Evolutionary conservation across 2,329 filamentous ascomycete species (phyloP), one percentile per base, ranked within the genome.

Genomic region (Xylaria polymorpha): DNA sequence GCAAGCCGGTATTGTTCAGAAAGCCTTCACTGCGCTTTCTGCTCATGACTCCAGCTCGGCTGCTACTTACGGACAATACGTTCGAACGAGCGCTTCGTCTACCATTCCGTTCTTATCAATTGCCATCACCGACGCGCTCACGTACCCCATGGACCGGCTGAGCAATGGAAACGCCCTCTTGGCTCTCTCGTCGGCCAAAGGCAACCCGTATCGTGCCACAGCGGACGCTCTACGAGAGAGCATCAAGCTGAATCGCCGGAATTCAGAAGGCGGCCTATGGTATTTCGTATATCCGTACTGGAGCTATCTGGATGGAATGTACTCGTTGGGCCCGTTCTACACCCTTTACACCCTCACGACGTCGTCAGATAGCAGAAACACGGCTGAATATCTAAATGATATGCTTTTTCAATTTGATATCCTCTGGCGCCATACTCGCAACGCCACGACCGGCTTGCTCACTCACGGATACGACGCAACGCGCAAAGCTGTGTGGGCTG

Each of bases 221-320:
- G 75, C 72, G 18, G 53, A 73, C 3, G 74, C 75, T 14, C 71
- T 79, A 25, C 73, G 76, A 15, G 14, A 68, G 5, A 79, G 77
- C 69, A 78, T 79, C 71, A 67, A 74, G 15, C 61, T 77, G 43
- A 78, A 78, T 68, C 77, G 68, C 20, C 77, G 79, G n/a, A 82
- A 79, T 67, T 48, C 73, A 7, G 77, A 77, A 63, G 76, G 78
- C 37, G 79, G 80, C 0, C 64, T 81, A 3, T 81, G 80, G 80
- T 82, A 81, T 61, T 81, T 71, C 63, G 73, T 75, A 0, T 87
- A 87, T 69, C 84, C 84, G 1, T 78, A 86, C 62, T 84, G 84
- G 81, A 85, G 83, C 73, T 87, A 86, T 71, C 78, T 86, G 3
- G 85, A 88, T 70, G 85, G 85, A 67, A 85, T 86, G 81, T 86